Evolutionary conservation across 2,329 filamentous ascomycete genomes (phyloP), one percentile per base, ranked within the genome.

Genomic region (Aureobasidium sp.): DNA sequence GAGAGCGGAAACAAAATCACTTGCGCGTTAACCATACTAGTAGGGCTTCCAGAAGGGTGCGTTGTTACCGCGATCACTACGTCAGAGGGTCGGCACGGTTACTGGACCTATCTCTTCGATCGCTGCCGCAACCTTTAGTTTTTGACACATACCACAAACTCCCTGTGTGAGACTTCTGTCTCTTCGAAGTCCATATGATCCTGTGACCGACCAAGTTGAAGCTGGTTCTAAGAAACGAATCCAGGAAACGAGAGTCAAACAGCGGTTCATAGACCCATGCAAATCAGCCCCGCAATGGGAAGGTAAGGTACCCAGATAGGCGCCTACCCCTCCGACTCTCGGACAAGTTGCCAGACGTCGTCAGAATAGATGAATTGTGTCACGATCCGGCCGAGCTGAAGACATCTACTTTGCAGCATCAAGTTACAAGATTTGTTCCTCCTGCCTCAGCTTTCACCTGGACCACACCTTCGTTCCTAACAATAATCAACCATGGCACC

Each of bases 211-310:
- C 7, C 4, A 37, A 17, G 13, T 5, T 4, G 3, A 25, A 25
- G 11, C 11, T 43, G 21, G 6, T 25, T 43, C 4, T 23, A 13
- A 31, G 25, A 29, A 10, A 4, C 5, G 15, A n/a, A 25, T 29
- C 3, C 17, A 10, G 2, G 7, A 46, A 13, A 15, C 9, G 15
- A 5, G 27, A 25, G 43, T n/a, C 15, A 46, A 29, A 17, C 17
- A 46, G 40, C 40, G 11, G 21, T 23, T 17, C 40, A 25, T 43
- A 15, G 8, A 49, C 45, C n/a, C n/a, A 55, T 57, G 40, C 3
- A n/a, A 27, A 46, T 46, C 40, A 35, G 37, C 53, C 53, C 53
- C 53, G 29, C 53, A 57, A 38, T 43, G 45, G 51, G 51, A 42
- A 55, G 51, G 51, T 45, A 46, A 21, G 21, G 17, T 38, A 17